Conservation (phyloP, 2,329 filamentous ascomycete genomes). For the Fusarium abutilonis region DNA sequence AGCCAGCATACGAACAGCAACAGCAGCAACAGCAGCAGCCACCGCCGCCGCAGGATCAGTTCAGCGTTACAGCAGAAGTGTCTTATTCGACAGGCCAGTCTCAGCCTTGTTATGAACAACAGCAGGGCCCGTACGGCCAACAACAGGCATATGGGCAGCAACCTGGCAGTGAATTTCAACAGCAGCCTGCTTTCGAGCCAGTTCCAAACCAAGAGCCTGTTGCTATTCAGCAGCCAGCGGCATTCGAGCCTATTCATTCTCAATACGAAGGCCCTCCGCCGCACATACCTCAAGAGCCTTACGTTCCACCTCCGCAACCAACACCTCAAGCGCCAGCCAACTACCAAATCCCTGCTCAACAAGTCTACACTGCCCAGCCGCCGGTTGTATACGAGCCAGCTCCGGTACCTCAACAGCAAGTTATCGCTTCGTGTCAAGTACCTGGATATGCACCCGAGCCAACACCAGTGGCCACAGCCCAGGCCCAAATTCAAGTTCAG, state of each 20-base stretch:
- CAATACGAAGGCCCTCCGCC: constrained; percentile 12
- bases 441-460: constrained; percentile 6
- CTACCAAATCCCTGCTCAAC: constrained; percentile 5
- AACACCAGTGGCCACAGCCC: neutral
- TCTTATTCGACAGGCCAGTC: constrained; percentile 6
- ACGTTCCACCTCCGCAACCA: neutral
- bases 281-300: neutral
- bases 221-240: neutral
- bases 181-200: constrained; percentile 16
- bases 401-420: constrained; percentile 12
- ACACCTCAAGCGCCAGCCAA: constrained; percentile 2
- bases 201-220: neutral
- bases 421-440: constrained; percentile 11
- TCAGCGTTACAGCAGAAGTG: constrained; percentile 5
- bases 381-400: constrained; percentile 12
- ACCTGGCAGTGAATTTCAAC: constrained; percentile 12
- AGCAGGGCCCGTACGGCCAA: constrained; percentile 19
- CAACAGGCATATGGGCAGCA: constrained; percentile 21
- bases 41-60: constrained; percentile 21
- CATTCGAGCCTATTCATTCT: neutral
- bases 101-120: constrained; percentile 2
- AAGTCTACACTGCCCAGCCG: constrained; percentile 9
- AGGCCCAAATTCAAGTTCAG: neutral
- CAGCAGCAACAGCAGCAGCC: too few relatives aligned
- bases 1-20: constrained; percentile 7